phyloP scores from a whole-genome alignment of 257 asterid species.

The Gentiana macrophylla region DNA sequence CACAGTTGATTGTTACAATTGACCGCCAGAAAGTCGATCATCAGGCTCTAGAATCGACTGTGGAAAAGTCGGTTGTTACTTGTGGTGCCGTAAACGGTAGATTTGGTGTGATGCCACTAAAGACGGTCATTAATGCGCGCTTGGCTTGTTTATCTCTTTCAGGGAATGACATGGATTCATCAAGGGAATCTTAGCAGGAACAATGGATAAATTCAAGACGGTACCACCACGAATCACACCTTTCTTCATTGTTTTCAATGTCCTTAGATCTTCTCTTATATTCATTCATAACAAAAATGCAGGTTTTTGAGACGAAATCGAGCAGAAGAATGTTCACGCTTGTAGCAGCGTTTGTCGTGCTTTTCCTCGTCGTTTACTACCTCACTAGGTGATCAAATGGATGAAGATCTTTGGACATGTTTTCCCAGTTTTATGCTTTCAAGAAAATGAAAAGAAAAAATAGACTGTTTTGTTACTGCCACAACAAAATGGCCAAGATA shows the following conservation, averaged over 20 bases:
- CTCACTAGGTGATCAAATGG: conserved; percentile 52
- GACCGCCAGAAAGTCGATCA: too few relatives aligned
- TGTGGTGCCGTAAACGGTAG: too few relatives aligned
- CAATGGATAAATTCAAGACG: conserved; percentile 94
- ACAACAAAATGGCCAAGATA: too few relatives aligned
- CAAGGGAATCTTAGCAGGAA: conserved; percentile 89
- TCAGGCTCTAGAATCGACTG: too few relatives aligned
- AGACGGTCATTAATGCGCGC: neutral
- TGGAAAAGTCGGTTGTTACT: too few relatives aligned
- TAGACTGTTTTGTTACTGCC: too few relatives aligned
- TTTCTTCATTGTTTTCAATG: neutral
- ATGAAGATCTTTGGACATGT: neutral
- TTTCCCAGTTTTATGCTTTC: neutral
- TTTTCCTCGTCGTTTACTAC: conserved; percentile 67
- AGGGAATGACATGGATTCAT: conserved; percentile 95
- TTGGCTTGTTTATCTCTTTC: conserved; percentile 4
- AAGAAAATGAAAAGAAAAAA: too few relatives aligned
- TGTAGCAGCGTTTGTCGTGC: conserved; percentile 74
- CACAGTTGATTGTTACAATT: too few relatives aligned
- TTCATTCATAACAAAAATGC: conserved; percentile 1
- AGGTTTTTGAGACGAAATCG: conserved; percentile 96
- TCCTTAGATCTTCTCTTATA: neutral
- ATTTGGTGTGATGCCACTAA: too few relatives aligned
- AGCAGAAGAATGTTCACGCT: conserved; percentile 73
- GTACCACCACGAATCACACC: conserved; percentile 18